Conservation (phyloP, 2,329 filamentous ascomycete species). For the Anisogramma anomala region DNA sequence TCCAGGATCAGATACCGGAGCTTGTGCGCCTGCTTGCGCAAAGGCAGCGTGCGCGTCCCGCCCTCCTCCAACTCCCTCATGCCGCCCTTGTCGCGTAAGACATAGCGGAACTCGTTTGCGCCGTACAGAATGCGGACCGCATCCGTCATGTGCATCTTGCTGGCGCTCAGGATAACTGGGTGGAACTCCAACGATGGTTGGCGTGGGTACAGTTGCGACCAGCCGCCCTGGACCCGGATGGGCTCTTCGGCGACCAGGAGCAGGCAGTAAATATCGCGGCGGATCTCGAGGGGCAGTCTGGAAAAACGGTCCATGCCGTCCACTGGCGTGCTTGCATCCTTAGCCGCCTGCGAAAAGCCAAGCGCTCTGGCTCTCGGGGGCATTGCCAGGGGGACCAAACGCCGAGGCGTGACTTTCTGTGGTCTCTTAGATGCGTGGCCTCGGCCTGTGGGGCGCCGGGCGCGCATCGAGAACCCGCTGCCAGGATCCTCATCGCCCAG, state of each 20-base stretch:
- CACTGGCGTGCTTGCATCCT: background rate
- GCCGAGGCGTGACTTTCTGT: no score
- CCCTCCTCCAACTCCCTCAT: background rate
- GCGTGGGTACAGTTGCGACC: conserved; percentile 22
- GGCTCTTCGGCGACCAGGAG: conserved; percentile 21
- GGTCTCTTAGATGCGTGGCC: no score
- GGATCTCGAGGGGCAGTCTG: conserved; percentile 22
- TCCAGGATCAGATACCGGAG: conserved; percentile 32
- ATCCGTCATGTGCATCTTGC: conserved; percentile 25
- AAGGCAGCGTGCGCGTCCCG: conserved; percentile 20
- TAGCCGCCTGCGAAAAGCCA: background rate
- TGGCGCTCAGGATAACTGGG: conserved; percentile 27
- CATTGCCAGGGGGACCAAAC: no score
- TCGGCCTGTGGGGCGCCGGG: no score
- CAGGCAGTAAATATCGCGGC: conserved; percentile 23
- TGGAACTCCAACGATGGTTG: conserved; percentile 20
- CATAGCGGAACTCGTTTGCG: conserved; percentile 36
- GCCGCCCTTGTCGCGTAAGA: conserved; percentile 28
- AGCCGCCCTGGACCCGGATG: conserved; percentile 24
- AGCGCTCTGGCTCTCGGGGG: background rate
- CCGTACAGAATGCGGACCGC: conserved; percentile 33
- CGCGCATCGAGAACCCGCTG: no score
- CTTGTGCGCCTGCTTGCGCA: conserved; percentile 27
- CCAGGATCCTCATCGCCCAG: no score
- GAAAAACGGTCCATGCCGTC: background rate